Evolutionary conservation across 208 protist species (phyloP).

Genomic region (Herpetomonas tarakana): DNA sequence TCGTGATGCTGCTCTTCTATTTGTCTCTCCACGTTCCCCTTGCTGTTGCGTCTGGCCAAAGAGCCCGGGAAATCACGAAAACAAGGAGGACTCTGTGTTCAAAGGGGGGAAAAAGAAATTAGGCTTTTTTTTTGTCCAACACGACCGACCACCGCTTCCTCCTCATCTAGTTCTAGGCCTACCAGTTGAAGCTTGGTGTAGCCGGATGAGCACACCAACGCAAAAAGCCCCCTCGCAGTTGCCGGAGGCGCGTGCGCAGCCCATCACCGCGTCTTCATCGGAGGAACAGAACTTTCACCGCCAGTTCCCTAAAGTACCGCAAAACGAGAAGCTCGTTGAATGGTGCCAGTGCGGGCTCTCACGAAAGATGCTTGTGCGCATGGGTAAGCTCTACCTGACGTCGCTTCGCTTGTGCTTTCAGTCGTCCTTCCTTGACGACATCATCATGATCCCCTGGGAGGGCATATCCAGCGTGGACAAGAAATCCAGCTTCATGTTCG

Average conservation of each 20-base stretch:
- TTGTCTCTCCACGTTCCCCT: neutral
- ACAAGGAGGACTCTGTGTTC: conserved; percentile 1
- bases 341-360: conserved; percentile 41
- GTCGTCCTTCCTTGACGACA: conserved; percentile 44
- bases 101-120: neutral
- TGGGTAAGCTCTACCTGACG: conserved; percentile 56
- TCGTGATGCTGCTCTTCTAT: neutral
- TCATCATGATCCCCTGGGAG: conserved; percentile 38
- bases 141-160: too few relatives aligned
- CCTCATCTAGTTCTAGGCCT: too few relatives aligned
- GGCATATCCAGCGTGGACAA: conserved; percentile 35
- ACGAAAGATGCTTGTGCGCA: conserved; percentile 34
- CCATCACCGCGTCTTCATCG: conserved; percentile 15
- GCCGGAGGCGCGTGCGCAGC: conserved; percentile 10
- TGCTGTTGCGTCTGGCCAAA: neutral
- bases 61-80: neutral
- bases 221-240: neutral
- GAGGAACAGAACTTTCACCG: conserved; percentile 45
- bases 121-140: conserved; percentile 1
- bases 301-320: conserved; percentile 36
- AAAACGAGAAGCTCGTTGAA: conserved; percentile 45
- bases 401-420: conserved; percentile 49
- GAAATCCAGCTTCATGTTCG: conserved; percentile 36
- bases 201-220: too few relatives aligned
- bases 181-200: too few relatives aligned